Base-by-base conservation (phyloP, 345 rosid species). In the Syzygium grande region DNA sequence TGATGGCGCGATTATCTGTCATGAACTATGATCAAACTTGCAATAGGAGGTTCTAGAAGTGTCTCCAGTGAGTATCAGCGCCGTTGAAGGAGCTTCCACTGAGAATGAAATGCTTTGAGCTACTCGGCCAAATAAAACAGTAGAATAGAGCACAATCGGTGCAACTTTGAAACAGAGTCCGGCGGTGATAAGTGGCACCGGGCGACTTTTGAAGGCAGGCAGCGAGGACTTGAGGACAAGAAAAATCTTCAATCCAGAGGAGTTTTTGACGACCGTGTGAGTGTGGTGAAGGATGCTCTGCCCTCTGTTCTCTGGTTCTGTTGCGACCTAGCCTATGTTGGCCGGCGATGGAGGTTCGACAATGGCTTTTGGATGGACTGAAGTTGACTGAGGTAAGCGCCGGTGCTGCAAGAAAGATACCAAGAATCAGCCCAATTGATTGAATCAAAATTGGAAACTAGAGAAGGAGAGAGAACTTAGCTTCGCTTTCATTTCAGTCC, bases 321-420 rank as follows among this genome's bases (percentile, higher is more conserved):
- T 58, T 58, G 63, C 25, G 63, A n/a, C 63, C 29, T 0, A 3
- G 3, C 63, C n/a, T 58, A 23, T 23, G 63, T n/a, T 58, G n/a
- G 14, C 63, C 6, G 0, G 14, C n/a, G 63, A 56, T 56, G 63
- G 14, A 56, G n/a, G 29, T 0, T 1, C 3, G 6, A 0, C 10
- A 23, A n/a, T 56, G n/a, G 3, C 61, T 56, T 56, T 58, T 58
- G 29, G 10, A n/a, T 58, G 63, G 63, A 2, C 29, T 23, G 13
- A 14, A 58, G 29, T 58, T 58, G 63, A 58, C 6, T 58, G 63
- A 58, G 63, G 29, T 6, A 3, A 58, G 63, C 6, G 0, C 13
- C 4, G 6, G 29, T 10, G n/a, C 23, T 23, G 10, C 63, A 23
- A 56, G 63, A 56, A 56, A 1, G 5, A 13, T 25, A 3, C 0